Conservation (phyloP, 2,329 filamentous ascomycete genomes). For the Pseudogymnoascus verrucosus region DNA sequence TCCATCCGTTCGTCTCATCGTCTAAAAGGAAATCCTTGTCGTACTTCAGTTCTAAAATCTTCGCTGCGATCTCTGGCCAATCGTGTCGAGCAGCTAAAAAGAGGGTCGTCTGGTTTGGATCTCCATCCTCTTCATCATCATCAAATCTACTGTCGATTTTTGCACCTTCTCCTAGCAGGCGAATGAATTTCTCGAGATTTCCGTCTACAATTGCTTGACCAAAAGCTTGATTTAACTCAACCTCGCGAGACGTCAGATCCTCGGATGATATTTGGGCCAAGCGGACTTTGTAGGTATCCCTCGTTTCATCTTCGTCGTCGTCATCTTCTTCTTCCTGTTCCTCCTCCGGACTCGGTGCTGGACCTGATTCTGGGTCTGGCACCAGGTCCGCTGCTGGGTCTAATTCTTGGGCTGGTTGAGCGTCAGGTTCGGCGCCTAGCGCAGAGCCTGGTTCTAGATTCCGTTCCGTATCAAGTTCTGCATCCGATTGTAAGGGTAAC, state of each 20-base stretch:
- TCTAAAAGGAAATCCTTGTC: not conserved
- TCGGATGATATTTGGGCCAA: not conserved
- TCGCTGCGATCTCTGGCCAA: not conserved
- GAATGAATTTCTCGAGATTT: not conserved
- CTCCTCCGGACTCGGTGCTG: not conserved
- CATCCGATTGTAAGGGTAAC: not conserved
- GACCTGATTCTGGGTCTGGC: too few relatives aligned
- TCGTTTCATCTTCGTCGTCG: not conserved
- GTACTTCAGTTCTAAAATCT: not conserved
- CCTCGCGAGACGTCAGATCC: not conserved
- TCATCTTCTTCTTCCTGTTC: not conserved
- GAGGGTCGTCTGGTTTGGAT: not conserved
- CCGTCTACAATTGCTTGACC: not conserved
- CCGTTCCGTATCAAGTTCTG: not conserved
- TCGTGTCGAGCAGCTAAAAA: not conserved
- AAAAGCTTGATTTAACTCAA: not conserved
- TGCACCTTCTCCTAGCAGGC: not conserved
- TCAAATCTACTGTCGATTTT: not conserved
- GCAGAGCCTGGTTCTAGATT: not conserved
- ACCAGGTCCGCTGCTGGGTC: not conserved
- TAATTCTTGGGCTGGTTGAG: too few relatives aligned
- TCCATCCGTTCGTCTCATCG: not conserved
- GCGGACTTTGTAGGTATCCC: not conserved
- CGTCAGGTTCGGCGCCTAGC: not conserved
- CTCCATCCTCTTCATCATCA: not conserved